Percentiles rank a stretch among this genome's conserved stretches.
These are phyloP conservation scores for Septoria petroselini DNA, from an alignment of 2,329 filamentous ascomycete species.

Conservation along the genomic window DNA sequence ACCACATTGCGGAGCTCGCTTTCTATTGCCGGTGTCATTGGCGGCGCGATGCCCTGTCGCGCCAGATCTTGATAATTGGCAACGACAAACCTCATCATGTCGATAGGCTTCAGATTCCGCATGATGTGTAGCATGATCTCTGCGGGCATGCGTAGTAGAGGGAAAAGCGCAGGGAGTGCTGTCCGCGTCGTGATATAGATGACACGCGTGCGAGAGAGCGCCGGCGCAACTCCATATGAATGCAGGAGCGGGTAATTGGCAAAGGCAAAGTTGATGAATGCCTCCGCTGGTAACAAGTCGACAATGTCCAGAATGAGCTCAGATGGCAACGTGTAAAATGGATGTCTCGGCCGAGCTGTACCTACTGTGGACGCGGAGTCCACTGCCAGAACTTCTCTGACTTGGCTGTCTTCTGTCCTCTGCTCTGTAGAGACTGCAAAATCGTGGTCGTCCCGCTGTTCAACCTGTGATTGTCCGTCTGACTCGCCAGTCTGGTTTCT, in stretches of 20 bases:
- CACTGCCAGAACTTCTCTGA: no score
- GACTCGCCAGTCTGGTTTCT: not conserved
- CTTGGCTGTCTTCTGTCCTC: slow-evolving; percentile 3
- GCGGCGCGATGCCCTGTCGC: slow-evolving; percentile 37
- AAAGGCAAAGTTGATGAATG: slow-evolving; percentile 48
- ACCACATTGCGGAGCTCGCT: slow-evolving; percentile 14
- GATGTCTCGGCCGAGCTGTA: slow-evolving; percentile 26
- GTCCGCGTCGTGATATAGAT: slow-evolving; percentile 34
- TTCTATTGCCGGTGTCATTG: slow-evolving; percentile 30
- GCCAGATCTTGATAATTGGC: slow-evolving; percentile 39
- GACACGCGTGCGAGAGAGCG: slow-evolving; percentile 34
- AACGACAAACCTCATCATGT: slow-evolving; percentile 41
- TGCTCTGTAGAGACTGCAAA: not conserved
- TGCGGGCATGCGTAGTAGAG: slow-evolving; percentile 37
- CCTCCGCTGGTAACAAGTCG: slow-evolving; percentile 40
- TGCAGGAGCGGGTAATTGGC: slow-evolving; percentile 47
- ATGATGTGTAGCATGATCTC: slow-evolving; percentile 45
- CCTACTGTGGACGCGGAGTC: no score
- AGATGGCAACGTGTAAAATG: slow-evolving; percentile 44
- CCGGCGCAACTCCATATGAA: slow-evolving; percentile 39
- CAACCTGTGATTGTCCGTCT: not conserved
- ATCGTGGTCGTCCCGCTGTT: not conserved
- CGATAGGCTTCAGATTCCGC: slow-evolving; percentile 38
- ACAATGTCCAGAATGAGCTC: slow-evolving; percentile 50
- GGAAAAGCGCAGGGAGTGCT: slow-evolving; percentile 32